Conservation (phyloP, 2,329 filamentous ascomycete genomes). For the Malbranchea zuffiana region DNA sequence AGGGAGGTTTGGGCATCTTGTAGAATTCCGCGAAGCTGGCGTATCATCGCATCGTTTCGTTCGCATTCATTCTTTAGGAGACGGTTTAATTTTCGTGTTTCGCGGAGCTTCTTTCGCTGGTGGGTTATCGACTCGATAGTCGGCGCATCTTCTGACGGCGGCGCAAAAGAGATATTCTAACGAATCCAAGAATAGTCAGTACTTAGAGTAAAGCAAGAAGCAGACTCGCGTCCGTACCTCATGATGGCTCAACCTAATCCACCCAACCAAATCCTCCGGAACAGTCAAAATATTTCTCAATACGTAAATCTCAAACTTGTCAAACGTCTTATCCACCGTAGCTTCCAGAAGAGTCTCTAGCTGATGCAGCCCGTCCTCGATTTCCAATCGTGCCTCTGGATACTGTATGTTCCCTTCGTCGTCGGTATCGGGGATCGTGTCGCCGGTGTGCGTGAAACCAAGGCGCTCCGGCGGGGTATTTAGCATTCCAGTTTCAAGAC, state of each 20-base stretch:
- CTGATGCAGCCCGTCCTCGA: constrained; percentile 79
- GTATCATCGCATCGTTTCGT: constrained; percentile 61
- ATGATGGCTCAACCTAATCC: constrained; percentile 78
- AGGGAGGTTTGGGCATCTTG: constrained; percentile 23
- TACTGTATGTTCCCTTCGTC: constrained; percentile 37
- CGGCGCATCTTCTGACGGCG: constrained; percentile 32
- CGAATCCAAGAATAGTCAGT: constrained; percentile 1
- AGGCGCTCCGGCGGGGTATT: constrained; percentile 62
- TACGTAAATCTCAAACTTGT: constrained; percentile 80
- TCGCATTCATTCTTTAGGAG: constrained; percentile 58
- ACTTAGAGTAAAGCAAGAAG: background rate
- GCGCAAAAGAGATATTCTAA: constrained; percentile 30
- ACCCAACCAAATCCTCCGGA: constrained; percentile 59
- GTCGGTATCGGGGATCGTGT: constrained; percentile 37
- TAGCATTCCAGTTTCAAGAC: constrained; percentile 72
- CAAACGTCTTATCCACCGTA: constrained; percentile 74
- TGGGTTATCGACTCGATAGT: constrained; percentile 58
- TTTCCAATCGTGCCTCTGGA: constrained; percentile 53
- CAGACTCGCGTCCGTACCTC: constrained; percentile 41
- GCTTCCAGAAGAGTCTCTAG: constrained; percentile 71
- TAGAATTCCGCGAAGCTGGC: constrained; percentile 51
- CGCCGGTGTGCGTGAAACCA: constrained; percentile 55
- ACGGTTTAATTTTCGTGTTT: constrained; percentile 64
- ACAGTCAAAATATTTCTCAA: constrained; percentile 74
- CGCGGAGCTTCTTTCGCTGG: constrained; percentile 63